These are phyloP conservation scores for Ormosia semicastrata DNA, from an alignment of 306 rosid species.

Conservation along the genomic window DNA sequence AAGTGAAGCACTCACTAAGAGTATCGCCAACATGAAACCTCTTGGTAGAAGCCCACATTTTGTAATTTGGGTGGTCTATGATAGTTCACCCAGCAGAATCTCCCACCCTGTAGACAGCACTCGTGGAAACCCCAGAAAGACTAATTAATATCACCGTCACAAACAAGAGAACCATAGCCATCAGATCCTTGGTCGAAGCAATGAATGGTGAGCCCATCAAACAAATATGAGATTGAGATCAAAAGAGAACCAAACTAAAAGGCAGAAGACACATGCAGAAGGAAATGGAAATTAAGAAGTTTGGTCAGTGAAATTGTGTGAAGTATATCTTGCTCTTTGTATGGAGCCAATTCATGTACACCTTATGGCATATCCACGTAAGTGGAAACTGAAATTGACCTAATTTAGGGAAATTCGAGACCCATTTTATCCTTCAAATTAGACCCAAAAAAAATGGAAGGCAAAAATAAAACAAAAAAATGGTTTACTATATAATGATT, in stretches of 20 bases:
- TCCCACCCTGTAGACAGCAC: conserved; percentile 37
- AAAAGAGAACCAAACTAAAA: not conserved
- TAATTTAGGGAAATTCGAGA: no score
- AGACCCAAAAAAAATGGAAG: no score
- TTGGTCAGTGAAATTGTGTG: conserved; percentile 9
- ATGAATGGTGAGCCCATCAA: not conserved
- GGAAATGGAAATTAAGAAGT: not conserved
- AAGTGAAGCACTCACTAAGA: conserved; percentile 22
- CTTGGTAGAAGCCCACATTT: conserved; percentile 32
- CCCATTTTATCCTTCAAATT: no score
- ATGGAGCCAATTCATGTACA: not conserved
- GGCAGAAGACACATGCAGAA: not conserved
- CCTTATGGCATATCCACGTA: not conserved
- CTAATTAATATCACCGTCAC: not conserved
- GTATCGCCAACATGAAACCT: conserved; percentile 30
- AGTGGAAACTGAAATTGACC: not conserved
- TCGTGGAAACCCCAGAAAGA: conserved; percentile 7
- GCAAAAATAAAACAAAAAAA: no score
- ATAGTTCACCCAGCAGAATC: conserved; percentile 45
- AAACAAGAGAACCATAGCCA: not conserved
- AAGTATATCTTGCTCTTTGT: not conserved
- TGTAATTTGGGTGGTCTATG: conserved; percentile 23
- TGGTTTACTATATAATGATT: no score
- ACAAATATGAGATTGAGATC: not conserved
- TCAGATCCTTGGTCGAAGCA: not conserved